A percentile compares a stretch with the other conserved stretches of the same genome.
Evolutionary conservation across 2,329 filamentous ascomycete species (phyloP).

Genomic region (Aspergillus sp.): DNA sequence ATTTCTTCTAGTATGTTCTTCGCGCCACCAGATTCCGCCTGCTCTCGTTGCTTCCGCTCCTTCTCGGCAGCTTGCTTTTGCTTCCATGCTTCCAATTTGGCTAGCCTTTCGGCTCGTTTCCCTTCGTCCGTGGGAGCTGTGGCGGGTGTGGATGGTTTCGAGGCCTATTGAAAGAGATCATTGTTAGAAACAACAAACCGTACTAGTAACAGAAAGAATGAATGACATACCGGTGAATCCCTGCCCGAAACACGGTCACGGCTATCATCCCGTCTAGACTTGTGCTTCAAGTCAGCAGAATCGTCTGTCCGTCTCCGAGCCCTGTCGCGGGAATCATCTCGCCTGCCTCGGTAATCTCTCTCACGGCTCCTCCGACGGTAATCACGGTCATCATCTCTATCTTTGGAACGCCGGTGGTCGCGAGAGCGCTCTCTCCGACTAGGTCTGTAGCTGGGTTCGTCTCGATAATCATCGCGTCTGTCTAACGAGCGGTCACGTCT

Average conservation of each 20-base stretch:
- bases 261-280: slow-evolving; percentile 60
- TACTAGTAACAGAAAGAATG: too few species aligned
- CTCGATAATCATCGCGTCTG: slow-evolving; percentile 39
- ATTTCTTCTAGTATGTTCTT: slow-evolving; percentile 65
- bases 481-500: slow-evolving; percentile 63
- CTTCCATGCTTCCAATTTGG: slow-evolving; percentile 86
- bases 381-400: slow-evolving; percentile 51
- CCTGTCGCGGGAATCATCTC: slow-evolving; percentile 67
- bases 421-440: slow-evolving; percentile 56
- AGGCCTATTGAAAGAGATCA: slow-evolving; percentile 35
- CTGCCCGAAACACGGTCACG: slow-evolving; percentile 49
- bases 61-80: slow-evolving; percentile 72
- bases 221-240: slow-evolving; percentile 30
- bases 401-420: slow-evolving; percentile 58
- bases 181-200: neutral
- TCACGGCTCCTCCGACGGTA: slow-evolving; percentile 60
- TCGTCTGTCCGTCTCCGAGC: slow-evolving; percentile 58
- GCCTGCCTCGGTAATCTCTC: slow-evolving; percentile 60
- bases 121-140: slow-evolving; percentile 59
- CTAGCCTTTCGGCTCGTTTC: slow-evolving; percentile 72
- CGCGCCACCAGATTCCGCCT: slow-evolving; percentile 55
- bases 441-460: slow-evolving; percentile 59
- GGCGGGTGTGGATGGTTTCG: slow-evolving; percentile 44
- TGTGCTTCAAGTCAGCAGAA: slow-evolving; percentile 63
- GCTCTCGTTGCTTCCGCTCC: slow-evolving; percentile 64